phyloP scores from a whole-genome alignment of 2,329 filamentous ascomycete species.

The Magnaporthiopsis rhizophila region DNA sequence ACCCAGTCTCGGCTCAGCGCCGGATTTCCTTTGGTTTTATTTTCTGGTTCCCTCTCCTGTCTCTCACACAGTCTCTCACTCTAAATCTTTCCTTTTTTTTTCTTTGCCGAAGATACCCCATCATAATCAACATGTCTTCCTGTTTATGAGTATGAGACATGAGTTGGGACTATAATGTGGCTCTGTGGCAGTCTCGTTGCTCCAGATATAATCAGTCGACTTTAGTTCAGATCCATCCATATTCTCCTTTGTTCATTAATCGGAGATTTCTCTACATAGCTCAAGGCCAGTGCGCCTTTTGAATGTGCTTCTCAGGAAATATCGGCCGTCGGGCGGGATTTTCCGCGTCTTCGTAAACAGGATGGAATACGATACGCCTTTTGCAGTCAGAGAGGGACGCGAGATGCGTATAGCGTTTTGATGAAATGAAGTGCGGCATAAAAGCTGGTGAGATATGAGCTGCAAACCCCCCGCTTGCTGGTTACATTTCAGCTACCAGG shows the following conservation, averaged over 20 bases:
- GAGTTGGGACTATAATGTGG: conserved; percentile 3
- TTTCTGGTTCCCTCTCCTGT: neutral
- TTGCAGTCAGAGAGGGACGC: neutral
- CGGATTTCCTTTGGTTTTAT: neutral
- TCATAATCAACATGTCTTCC: conserved; percentile 2
- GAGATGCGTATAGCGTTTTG: neutral
- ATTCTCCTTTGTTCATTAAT: neutral
- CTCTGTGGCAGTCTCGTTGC: neutral
- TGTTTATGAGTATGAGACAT: conserved; percentile 5
- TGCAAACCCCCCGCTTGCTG: too few species aligned
- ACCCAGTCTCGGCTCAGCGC: neutral
- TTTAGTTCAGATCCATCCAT: neutral
- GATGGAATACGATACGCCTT: too few species aligned
- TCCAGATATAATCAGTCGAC: neutral
- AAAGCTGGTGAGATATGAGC: too few species aligned
- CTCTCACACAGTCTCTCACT: conserved; percentile 2
- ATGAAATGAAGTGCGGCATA: too few species aligned
- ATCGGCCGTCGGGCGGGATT: neutral
- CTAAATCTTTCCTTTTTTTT: neutral
- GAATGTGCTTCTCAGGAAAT: neutral
- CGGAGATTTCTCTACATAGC: neutral
- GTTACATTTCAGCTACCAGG: too few species aligned
- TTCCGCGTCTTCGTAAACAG: neutral
- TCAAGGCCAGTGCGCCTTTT: neutral
- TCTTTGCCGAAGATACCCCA: conserved; percentile 1